These are phyloP conservation scores for Linnemannia elongata DNA, from an alignment of 192 early-diverging fungal genomes.

Conservation along the genomic window DNA sequence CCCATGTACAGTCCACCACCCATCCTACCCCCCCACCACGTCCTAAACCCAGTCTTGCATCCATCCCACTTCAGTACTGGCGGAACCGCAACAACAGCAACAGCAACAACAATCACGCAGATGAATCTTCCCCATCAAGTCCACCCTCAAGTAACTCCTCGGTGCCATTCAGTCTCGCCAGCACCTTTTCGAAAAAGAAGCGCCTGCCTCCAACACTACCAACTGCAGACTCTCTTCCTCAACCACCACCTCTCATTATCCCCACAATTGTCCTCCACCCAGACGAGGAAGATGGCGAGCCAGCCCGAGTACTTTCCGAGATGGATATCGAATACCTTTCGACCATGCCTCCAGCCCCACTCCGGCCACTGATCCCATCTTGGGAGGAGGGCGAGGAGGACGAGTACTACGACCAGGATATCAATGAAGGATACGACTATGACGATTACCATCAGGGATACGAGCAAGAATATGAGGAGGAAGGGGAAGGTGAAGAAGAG, in stretches of 20 bases:
- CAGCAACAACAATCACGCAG: neutral
- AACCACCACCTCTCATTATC: neutral
- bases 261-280: constrained; percentile 50
- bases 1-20: neutral
- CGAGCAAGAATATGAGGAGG: neutral
- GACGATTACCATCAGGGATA: constrained; percentile 26
- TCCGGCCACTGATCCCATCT: constrained; percentile 22
- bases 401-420: constrained; percentile 30
- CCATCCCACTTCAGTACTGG: constrained; percentile 34
- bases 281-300: constrained; percentile 48
- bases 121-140: neutral
- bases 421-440: constrained; percentile 32
- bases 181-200: constrained; percentile 29
- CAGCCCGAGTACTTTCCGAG: constrained; percentile 23
- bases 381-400: constrained; percentile 35
- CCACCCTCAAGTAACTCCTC: neutral
- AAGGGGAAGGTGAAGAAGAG: constrained; percentile 7
- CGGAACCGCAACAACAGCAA: constrained; percentile 1
- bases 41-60: constrained; percentile 17
- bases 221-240: neutral
- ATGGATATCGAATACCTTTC: constrained; percentile 49
- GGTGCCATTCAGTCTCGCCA: constrained; percentile 18
- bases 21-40: neutral
- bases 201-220: neutral
- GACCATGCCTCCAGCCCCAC: constrained; percentile 34